Evolutionary conservation across 106 monocot genomes (phyloP), one percentile per base, ranked within the genome.

Genomic region (Allium cepa): DNA sequence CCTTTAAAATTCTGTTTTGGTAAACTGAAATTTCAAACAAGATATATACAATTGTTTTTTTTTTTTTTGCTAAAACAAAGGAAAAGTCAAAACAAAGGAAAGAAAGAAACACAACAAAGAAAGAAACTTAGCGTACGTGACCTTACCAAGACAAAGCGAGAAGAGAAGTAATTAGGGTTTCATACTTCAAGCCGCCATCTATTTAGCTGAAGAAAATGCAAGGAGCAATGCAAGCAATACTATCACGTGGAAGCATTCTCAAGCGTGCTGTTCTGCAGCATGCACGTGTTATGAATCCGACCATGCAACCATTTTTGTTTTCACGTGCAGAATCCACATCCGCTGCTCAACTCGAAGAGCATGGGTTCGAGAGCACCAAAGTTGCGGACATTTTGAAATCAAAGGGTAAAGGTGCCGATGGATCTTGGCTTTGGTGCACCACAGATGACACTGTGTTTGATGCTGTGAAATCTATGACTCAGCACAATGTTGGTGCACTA

Each of bases 401-500:
- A 17, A 90, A 90, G 67, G 89, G 89, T 45, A 90, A 90, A 78
- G 62, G 74, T 67, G 89, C 89, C 69, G 89, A 90, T 61, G 89
- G 89, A 46, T 90, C 89, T 26, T 85, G 85, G 89, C 77, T 90
- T 12, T 90, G 85, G 85, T 90, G 89, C 75, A 78, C 89, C 27
- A 90, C 89, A 4, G 75, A 85, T 64, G 89, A 90, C 59, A 67
- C 55, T 62, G 89, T 90, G 4, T 90, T 85, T 68, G 84, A 90
- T 78, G 89, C 89, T 67, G 89, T 90, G 17, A 79, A 85, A 80
- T 82, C 89, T 27, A 96, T 96, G 96, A 96, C 96, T 14, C 88
- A 91, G 53, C 79, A 96, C 82, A 96, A 96, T 75, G 96, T 96
- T 47, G 96, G 96, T 66, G 92, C 88, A 61, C 56, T 96, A 78